Conservation (phyloP, 75 land plant species). For the Pinus albicaulis region DNA sequence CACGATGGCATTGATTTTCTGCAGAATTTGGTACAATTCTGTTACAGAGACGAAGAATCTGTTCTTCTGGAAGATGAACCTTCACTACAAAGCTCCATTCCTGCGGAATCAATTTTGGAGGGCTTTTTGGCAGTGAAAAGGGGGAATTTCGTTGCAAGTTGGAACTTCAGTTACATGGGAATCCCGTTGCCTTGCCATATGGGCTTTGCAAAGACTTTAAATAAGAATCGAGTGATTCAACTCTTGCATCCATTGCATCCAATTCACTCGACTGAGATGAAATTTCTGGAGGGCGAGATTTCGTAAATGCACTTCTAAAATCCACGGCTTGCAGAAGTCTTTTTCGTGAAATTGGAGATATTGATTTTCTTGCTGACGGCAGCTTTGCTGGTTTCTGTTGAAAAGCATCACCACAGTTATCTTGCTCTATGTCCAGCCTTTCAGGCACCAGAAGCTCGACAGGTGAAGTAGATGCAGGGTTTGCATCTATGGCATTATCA, state of each 20-base stretch:
- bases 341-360: conserved; percentile 50
- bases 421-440: not conserved
- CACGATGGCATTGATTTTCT: too few relatives aligned
- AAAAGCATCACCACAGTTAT: not conserved
- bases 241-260: not conserved
- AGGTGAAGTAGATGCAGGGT: not conserved
- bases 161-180: not conserved
- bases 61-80: too few relatives aligned
- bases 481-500: not conserved
- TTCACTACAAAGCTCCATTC: too few relatives aligned
- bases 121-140: not conserved
- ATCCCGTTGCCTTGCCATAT: not conserved
- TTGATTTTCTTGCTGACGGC: conserved; percentile 24
- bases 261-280: not conserved
- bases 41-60: too few relatives aligned
- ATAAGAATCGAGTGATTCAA: not conserved
- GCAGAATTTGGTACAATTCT: too few relatives aligned
- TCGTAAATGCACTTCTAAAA: not conserved
- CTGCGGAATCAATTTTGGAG: too few relatives aligned
- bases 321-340: conserved; percentile 26
- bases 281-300: not conserved
- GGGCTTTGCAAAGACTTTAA: conserved; percentile 5
- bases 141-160: conserved; percentile 7
- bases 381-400: conserved; percentile 19
- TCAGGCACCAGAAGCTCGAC: not conserved